Percentiles rank a stretch among this genome's conserved stretches.
Conservation (phyloP, 1,139 yeast genomes). For the Geotrichum reessii region DNA sequence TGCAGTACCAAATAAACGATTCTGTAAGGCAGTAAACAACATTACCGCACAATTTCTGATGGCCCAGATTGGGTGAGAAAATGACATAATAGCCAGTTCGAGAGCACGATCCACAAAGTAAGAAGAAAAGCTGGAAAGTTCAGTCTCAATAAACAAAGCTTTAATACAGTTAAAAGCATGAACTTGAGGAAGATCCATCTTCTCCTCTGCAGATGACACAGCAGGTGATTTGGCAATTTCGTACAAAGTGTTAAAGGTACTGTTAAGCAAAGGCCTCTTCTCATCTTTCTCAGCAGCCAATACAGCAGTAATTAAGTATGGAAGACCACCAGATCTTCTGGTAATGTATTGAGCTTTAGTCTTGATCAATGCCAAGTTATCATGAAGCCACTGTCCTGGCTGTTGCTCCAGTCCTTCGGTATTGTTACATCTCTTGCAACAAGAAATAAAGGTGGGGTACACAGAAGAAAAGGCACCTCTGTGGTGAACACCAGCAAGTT, state of each 20-base stretch:
- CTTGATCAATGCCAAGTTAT: constrained; percentile 49
- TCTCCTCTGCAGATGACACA: constrained; percentile 44
- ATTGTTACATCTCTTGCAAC: constrained; percentile 49
- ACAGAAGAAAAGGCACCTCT: constrained; percentile 89
- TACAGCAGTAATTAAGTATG: constrained; percentile 68
- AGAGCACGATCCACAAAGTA: constrained; percentile 54
- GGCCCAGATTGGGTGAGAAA: constrained; percentile 71
- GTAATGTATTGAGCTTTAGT: constrained; percentile 64
- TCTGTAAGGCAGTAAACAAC: constrained; percentile 81
- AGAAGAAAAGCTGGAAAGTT: constrained; percentile 50
- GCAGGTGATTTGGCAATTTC: constrained; percentile 49
- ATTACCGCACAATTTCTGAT: constrained; percentile 87
- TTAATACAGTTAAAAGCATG: constrained; percentile 86
- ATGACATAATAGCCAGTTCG: constrained; percentile 53
- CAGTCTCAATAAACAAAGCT: constrained; percentile 65
- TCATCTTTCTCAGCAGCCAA: constrained; percentile 47
- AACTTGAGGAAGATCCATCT: constrained; percentile 78
- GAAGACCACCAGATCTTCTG: constrained; percentile 88
- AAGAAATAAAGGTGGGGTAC: constrained; percentile 66
- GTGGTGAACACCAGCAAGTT: constrained; percentile 70
- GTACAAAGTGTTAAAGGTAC: constrained; percentile 49
- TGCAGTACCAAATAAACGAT: constrained; percentile 67
- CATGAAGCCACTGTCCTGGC: constrained; percentile 52
- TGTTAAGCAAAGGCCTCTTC: constrained; percentile 38
- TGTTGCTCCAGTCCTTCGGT: constrained; percentile 34